Base-by-base conservation (phyloP, 192 early-diverging fungal species). In the Umbelopsis ramanniana region DNA sequence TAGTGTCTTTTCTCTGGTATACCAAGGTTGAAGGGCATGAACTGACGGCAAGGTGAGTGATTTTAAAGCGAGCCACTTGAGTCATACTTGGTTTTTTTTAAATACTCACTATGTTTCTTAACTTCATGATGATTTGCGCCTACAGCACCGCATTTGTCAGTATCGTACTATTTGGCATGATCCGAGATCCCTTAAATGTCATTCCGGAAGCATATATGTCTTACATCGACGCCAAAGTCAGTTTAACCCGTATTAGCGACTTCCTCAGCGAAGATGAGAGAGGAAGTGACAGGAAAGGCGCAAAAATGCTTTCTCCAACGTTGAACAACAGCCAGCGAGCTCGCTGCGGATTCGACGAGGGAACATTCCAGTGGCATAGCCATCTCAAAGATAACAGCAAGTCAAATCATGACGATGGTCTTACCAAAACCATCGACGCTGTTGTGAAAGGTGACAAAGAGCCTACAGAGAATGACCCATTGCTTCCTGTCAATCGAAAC, bases 141-240 rank as follows among this genome's bases (percentile, higher is more conserved):
- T 17, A 43, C 33, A 63, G 57, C 38, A 81, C 85, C 10, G 92
- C 90, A 0, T 93, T 92, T 73, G 88, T 89, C 0, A 79, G 79
- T 45, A 75, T 92, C 50, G 82, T 88, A 1, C 76, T 94, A 7
- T 92, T 92, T 75, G 84, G 87, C 15, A 82, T 82, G 71, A 70
- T 93, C 5, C 81, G 84, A 21, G 76, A 81, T n/a, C 90, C 89
- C 10, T 77, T 89, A 14, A 52, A 72, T 9, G 73, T 72, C 26
- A 77, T 90, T 43, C 89, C 91, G 7, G 88, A 90, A 43, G 87
- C 86, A 23, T 82, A 90, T 26, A 81, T 88, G 46, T 68, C 84
- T 3, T 80, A 85, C 37, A 80, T 84, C 48, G 79, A 84, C 53
- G 79, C 87, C 6, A 76, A 82, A 23, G 87, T 90, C 23, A 87